phyloP scores from a whole-genome alignment of 1,284 basidiomycete species.

The Pseudozyma thailandica region DNA sequence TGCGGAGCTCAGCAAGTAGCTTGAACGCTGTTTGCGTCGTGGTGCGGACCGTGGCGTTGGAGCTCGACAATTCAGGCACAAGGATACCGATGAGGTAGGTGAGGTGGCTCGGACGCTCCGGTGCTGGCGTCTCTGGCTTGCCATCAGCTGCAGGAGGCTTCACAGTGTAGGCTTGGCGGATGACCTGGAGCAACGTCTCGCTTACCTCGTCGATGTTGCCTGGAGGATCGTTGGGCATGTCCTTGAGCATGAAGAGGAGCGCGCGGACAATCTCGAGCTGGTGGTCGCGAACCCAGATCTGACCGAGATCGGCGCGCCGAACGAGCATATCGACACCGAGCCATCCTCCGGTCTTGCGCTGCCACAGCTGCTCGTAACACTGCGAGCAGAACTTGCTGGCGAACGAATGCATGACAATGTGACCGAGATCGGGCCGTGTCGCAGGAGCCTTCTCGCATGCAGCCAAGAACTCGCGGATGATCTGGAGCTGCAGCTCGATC shows the following conservation, averaged over 20 bases:
- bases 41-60: constrained; percentile 85
- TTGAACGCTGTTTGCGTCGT: constrained; percentile 86
- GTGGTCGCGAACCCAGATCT: constrained; percentile 82
- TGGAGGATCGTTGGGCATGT: constrained; percentile 90
- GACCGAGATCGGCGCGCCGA: constrained; percentile 72
- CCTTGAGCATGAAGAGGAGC: constrained; percentile 91
- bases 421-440: constrained; percentile 56
- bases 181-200: constrained; percentile 80
- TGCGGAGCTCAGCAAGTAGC: constrained; percentile 80
- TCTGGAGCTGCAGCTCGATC: constrained; percentile 55
- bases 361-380: constrained; percentile 67
- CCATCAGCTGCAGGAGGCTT: constrained; percentile 38
- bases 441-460: constrained; percentile 55
- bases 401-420: constrained; percentile 64
- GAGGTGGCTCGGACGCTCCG: constrained; percentile 56
- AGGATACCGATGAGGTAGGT: constrained; percentile 81
- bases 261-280: constrained; percentile 91
- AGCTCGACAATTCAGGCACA: constrained; percentile 87
- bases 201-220: constrained; percentile 82
- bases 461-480: constrained; percentile 56
- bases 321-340: constrained; percentile 64
- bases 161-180: constrained; percentile 71
- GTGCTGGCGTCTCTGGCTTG: constrained; percentile 37
- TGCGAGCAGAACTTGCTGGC: constrained; percentile 65
- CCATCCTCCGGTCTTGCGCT: constrained; percentile 68